Base-by-base conservation (phyloP, 768 basidiomycete genomes). In the Lactifluus volemus region DNA sequence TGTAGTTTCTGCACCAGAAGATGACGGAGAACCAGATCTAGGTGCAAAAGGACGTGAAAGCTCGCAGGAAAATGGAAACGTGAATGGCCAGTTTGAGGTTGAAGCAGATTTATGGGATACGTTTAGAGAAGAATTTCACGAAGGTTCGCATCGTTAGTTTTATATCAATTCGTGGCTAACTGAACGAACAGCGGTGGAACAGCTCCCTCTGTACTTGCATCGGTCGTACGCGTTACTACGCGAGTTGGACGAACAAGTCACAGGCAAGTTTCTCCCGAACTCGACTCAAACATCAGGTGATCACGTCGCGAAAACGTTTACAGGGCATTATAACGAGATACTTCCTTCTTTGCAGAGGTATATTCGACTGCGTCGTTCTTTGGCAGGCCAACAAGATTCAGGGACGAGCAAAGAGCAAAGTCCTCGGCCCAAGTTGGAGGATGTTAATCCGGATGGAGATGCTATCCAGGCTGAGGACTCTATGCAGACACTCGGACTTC, bases 171-270 rank as follows among this genome's bases (percentile, higher is more conserved):
- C 52, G 12, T 17, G 5, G 19, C 48, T 58, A 19, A 47, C 11
- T n/a, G 5, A n/a, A 32, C 45, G 12, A 17, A 52, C 15, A 65
- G 64, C 61, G 48, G 49, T 63, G 17, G 64, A 65, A 49, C 62
- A 64, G 57, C 57, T 65, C 21, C 64, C 64, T n/a, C 50, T 65
- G 57, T 65, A 65, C 38, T 30, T 65, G 47, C 64, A 65, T 49
- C 61, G 64, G 42, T 58, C 61, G 36, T 65, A 55, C 53, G 30
- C 64, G 21, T 51, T 65, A n/a, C 41, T 65, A 21, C 56, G 64
- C 42, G 64, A 65, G 49, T 34, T 65, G 17, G 64, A 65, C 30
- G 55, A 59, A 45, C 64, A 65, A 25, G 52, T 63, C 8, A 65
- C 55, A 21, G 57, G 64, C 63, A 41, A 58, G 64, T 12, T n/a